Percentiles rank a stretch among this genome's conserved stretches.
These are phyloP conservation scores for Kwoniella pini DNA, from an alignment of 768 basidiomycete species.

Conservation along the genomic window DNA sequence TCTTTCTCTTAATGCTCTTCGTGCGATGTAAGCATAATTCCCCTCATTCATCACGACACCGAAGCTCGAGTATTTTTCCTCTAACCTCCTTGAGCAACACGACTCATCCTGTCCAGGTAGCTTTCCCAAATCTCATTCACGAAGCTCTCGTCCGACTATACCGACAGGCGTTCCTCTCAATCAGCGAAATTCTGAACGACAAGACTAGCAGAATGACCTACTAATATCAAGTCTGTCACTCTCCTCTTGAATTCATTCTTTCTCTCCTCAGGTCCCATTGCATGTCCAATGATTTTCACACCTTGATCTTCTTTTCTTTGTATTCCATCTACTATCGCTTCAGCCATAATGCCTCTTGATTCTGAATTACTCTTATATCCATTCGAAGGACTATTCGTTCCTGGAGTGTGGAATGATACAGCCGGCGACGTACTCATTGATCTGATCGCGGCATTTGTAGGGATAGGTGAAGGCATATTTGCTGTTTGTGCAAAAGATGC, in stretches of 20 bases:
- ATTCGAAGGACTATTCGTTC: neutral
- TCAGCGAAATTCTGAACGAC: neutral
- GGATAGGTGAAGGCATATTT: neutral
- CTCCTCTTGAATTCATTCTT: conserved; percentile 20
- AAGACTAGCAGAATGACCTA: conserved; percentile 29
- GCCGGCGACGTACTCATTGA: neutral
- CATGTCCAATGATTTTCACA: neutral
- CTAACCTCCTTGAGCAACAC: conserved; percentile 14
- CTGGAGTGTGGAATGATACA: conserved; percentile 5
- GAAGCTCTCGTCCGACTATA: conserved; percentile 36
- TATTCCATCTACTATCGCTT: conserved; percentile 15
- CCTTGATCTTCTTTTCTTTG: conserved; percentile 10
- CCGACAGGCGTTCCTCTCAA: neutral
- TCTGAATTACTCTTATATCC: neutral
- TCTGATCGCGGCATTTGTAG: neutral
- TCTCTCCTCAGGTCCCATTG: conserved; percentile 12
- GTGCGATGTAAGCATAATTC: too few relatives aligned
- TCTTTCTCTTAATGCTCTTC: too few relatives aligned
- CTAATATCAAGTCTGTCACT: conserved; percentile 24
- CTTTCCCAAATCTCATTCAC: conserved; percentile 38
- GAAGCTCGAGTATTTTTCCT: too few relatives aligned
- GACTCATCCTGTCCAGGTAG: conserved; percentile 26
- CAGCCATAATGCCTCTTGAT: conserved; percentile 6
- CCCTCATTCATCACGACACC: too few relatives aligned
- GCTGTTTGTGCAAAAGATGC: conserved; percentile 20